These are phyloP conservation scores for Suhomyces pyralidae DNA, from an alignment of 805 yeast genomes.

Conservation along the genomic window DNA sequence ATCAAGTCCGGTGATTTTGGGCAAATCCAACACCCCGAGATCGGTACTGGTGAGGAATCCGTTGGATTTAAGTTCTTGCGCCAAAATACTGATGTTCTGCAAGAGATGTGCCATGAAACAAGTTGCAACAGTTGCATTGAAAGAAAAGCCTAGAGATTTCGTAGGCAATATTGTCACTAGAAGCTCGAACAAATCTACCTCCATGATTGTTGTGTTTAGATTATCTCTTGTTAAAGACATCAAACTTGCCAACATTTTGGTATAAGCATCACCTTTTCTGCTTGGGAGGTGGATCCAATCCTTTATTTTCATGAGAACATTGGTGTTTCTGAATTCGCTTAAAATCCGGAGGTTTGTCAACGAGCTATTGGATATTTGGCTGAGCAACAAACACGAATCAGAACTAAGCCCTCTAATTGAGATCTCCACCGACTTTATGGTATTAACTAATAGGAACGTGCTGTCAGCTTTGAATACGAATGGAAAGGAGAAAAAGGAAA, in stretches of 20 bases:
- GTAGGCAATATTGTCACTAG: slow-evolving; percentile 50
- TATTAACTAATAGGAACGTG: slow-evolving; percentile 44
- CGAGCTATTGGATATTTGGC: slow-evolving; percentile 60
- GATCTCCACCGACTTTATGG: slow-evolving; percentile 65
- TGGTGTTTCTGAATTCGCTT: slow-evolving; percentile 38
- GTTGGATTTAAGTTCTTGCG: slow-evolving; percentile 25
- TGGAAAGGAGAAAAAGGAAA: slow-evolving; percentile 38
- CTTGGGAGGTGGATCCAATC: slow-evolving; percentile 33
- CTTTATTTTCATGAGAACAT: slow-evolving; percentile 30
- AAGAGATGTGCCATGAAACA: slow-evolving; percentile 54
- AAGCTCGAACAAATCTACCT: slow-evolving; percentile 51
- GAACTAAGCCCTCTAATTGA: slow-evolving; percentile 53
- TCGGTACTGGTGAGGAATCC: slow-evolving; percentile 21
- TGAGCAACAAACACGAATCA: slow-evolving; percentile 43
- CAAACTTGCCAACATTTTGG: slow-evolving; percentile 33
- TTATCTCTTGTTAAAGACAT: slow-evolving; percentile 29
- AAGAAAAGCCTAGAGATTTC: slow-evolving; percentile 42
- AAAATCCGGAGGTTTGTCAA: slow-evolving; percentile 55
- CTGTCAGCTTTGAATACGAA: slow-evolving; percentile 35
- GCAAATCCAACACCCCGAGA: slow-evolving; percentile 36
- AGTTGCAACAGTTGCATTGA: slow-evolving; percentile 45
- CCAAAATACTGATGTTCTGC: slow-evolving; percentile 36
- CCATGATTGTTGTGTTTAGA: slow-evolving; percentile 34
- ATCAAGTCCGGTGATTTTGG: slow-evolving; percentile 25
- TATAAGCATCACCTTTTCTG: slow-evolving; percentile 27